Percentiles rank a stretch among this genome's conserved stretches.
These are phyloP conservation scores for Gonium pectorale DNA, from an alignment of 139 green algal species.

Conservation along the genomic window DNA sequence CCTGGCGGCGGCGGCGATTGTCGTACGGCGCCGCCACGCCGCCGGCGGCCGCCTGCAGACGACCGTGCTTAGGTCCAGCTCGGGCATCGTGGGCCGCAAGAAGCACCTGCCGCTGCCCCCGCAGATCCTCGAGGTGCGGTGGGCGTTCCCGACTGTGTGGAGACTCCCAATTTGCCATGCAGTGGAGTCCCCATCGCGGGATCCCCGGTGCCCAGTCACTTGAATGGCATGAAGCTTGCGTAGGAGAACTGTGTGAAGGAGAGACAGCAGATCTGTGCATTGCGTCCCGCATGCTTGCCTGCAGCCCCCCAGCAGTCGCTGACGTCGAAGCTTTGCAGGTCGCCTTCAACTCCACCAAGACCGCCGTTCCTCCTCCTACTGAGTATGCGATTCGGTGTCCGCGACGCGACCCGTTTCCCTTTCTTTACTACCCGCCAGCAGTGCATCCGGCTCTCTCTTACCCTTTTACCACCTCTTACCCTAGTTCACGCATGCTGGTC, in stretches of 20 bases:
- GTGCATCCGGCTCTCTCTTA: too few relatives aligned
- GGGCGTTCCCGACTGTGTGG: not conserved
- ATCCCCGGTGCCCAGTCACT: not conserved
- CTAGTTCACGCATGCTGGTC: too few relatives aligned
- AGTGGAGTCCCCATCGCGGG: not conserved
- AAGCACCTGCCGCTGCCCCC: conserved; percentile 34
- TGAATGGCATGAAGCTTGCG: not conserved
- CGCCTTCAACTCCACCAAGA: too few relatives aligned
- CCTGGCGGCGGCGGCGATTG: not conserved
- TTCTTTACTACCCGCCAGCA: too few relatives aligned
- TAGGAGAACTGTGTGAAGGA: not conserved
- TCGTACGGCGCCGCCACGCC: not conserved
- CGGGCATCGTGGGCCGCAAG: conserved; percentile 11
- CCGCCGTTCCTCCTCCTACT: too few relatives aligned
- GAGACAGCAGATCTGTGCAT: not conserved
- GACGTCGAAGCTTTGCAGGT: too few relatives aligned
- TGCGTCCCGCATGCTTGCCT: not conserved
- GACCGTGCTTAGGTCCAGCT: conserved; percentile 8
- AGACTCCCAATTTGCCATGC: not conserved
- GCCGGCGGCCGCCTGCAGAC: conserved; percentile 10
- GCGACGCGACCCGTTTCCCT: too few relatives aligned
- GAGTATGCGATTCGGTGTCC: too few relatives aligned
- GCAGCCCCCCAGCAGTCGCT: too few relatives aligned
- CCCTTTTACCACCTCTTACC: not conserved
- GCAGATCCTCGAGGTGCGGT: conserved; percentile 8